Percentiles rank a stretch among this genome's conserved stretches.
Evolutionary conservation across 108 stramenopile genomes (phyloP).

Genomic region (Stephanodiscus minutulus): DNA sequence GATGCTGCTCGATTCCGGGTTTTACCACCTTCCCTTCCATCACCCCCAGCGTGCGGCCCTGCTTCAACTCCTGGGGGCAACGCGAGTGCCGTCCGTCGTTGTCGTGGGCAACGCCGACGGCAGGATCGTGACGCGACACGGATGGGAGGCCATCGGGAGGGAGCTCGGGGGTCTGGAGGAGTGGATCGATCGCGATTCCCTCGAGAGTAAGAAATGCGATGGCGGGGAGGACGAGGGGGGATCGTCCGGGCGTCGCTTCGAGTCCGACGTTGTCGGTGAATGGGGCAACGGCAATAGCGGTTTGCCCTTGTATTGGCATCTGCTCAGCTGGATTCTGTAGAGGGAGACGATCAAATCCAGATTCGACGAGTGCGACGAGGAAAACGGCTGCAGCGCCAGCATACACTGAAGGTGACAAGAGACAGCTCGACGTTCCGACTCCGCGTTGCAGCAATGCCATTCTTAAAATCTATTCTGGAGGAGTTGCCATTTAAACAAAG

Average conservation of each 20-base stretch:
- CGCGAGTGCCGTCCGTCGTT: conserved; percentile 37
- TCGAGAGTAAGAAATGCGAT: conserved; percentile 19
- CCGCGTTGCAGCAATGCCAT: too few relatives aligned
- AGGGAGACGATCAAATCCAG: too few relatives aligned
- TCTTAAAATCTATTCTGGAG: too few relatives aligned
- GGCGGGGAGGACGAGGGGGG: background rate
- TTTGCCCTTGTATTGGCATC: conserved; percentile 37
- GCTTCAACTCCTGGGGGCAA: conserved; percentile 25
- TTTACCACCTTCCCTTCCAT: conserved; percentile 37
- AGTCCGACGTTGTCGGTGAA: conserved; percentile 29
- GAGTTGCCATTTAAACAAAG: too few relatives aligned
- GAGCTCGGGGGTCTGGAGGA: conserved; percentile 25
- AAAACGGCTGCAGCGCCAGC: too few relatives aligned
- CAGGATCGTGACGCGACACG: conserved; percentile 39
- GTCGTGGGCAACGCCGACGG: conserved; percentile 37
- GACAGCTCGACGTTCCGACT: too few relatives aligned
- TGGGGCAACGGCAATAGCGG: conserved; percentile 39
- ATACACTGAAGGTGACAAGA: too few relatives aligned
- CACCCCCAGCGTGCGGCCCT: conserved; percentile 25
- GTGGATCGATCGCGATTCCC: conserved; percentile 21
- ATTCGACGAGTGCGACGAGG: too few relatives aligned
- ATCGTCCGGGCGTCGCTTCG: conserved; percentile 5
- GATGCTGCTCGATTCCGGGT: conserved; percentile 25
- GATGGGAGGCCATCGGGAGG: conserved; percentile 50
- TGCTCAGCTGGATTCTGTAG: conserved; percentile 19